Evolutionary conservation across 441 rosid genomes (phyloP).

Genomic region (Erodium trifolium): DNA sequence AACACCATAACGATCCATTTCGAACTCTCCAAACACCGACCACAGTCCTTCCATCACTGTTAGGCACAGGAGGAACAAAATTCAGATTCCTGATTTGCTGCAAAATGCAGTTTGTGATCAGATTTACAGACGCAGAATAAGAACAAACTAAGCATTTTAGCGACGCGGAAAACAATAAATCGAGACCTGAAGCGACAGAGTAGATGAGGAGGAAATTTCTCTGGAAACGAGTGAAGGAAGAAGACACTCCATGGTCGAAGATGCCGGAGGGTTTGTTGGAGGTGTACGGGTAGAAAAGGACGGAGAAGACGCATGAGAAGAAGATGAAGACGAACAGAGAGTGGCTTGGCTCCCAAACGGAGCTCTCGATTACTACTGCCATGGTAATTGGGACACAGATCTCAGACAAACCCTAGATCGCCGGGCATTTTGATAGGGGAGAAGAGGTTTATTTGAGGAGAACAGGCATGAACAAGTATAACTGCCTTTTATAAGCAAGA

Average conservation of each 20-base stretch:
- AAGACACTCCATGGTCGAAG: conserved; percentile 38
- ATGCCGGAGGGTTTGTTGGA: conserved; percentile 30
- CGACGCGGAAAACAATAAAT: background rate
- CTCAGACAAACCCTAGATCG: conserved; percentile 15
- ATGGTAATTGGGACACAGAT: conserved; percentile 29
- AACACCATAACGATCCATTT: background rate
- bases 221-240: conserved; percentile 43
- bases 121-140: background rate
- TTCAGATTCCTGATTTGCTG: background rate
- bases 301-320: conserved; percentile 45
- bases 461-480: too few species aligned
- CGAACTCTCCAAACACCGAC: conserved; percentile 20
- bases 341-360: conserved; percentile 62
- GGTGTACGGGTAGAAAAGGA: conserved; percentile 38
- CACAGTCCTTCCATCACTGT: conserved; percentile 67
- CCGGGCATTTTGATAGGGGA: background rate
- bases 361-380: conserved; percentile 59
- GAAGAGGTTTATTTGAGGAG: background rate
- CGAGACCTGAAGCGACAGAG: conserved; percentile 63
- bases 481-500: background rate
- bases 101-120: background rate
- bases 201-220: conserved; percentile 55
- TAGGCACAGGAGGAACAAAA: background rate
- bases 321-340: conserved; percentile 47
- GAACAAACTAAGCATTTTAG: background rate